Conservation (phyloP, 208 protist species). For the Balamuthia mandrillaris region DNA sequence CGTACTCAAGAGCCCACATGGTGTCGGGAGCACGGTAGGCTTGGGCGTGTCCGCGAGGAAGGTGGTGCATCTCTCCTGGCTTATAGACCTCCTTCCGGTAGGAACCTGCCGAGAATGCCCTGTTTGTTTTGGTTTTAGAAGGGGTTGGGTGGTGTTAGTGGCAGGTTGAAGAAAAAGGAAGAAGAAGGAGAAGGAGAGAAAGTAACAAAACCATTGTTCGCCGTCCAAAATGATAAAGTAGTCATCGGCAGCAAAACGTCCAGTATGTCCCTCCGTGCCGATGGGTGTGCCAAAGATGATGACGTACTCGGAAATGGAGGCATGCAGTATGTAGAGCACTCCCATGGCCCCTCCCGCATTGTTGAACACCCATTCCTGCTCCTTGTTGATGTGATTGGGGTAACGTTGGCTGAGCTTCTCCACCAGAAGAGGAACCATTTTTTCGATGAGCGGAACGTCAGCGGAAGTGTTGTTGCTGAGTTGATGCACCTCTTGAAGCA, state of each 20-base stretch:
- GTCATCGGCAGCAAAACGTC: slow-evolving; percentile 52
- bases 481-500: neutral
- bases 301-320: slow-evolving; percentile 57
- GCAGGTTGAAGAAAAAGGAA: neutral
- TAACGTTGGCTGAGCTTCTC: slow-evolving; percentile 31
- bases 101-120: neutral
- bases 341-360: slow-evolving; percentile 55
- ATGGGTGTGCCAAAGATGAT: slow-evolving; percentile 57
- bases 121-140: too few relatives aligned
- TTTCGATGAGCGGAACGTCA: neutral
- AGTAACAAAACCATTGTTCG: slow-evolving; percentile 26
- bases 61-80: slow-evolving; percentile 48
- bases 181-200: neutral
- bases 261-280: slow-evolving; percentile 56
- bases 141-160: neutral
- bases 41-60: slow-evolving; percentile 32
- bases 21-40: slow-evolving; percentile 51
- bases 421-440: slow-evolving; percentile 27
- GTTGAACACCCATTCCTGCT: slow-evolving; percentile 56
- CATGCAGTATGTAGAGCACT: slow-evolving; percentile 51
- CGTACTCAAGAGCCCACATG: slow-evolving; percentile 58
- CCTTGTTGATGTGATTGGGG: slow-evolving; percentile 44
- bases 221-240: slow-evolving; percentile 58
- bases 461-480: neutral
- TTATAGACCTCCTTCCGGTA: slow-evolving; percentile 26